These are phyloP conservation scores for Penicillium silybi DNA, from an alignment of 495 filamentous ascomycete genomes.

Conservation along the genomic window DNA sequence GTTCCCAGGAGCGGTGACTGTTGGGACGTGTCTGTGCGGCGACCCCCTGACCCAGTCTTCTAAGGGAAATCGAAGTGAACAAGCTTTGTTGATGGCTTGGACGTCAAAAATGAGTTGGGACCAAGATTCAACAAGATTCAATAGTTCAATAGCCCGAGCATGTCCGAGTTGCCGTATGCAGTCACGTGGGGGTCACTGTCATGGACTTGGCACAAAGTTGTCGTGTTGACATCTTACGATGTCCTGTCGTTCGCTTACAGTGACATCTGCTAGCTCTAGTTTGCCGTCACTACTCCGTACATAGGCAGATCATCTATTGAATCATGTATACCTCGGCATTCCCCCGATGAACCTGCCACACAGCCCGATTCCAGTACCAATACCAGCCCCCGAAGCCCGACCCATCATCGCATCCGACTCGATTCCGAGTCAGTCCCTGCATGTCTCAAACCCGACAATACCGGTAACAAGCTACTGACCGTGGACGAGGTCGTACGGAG, in stretches of 20 bases:
- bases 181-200: background rate
- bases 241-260: no score
- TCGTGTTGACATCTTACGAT: background rate
- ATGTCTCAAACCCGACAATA: background rate
- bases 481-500: background rate
- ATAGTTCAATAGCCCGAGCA: conserved; percentile 9
- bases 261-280: no score
- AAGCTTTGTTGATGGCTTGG: background rate
- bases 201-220: background rate
- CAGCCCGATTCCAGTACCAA: background rate
- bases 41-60: background rate
- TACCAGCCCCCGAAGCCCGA: background rate
- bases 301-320: no score
- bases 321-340: background rate
- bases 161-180: background rate
- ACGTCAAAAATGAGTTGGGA: background rate
- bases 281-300: no score
- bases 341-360: background rate
- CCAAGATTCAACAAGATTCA: conserved; percentile 7
- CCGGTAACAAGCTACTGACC: no score
- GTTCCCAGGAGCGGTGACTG: background rate
- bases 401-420: background rate
- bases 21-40: background rate
- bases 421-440: background rate
- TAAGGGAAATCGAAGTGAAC: background rate